phyloP scores from a whole-genome alignment of 108 stramenopile genomes.

The Cyclostephanos tholiformis region DNA sequence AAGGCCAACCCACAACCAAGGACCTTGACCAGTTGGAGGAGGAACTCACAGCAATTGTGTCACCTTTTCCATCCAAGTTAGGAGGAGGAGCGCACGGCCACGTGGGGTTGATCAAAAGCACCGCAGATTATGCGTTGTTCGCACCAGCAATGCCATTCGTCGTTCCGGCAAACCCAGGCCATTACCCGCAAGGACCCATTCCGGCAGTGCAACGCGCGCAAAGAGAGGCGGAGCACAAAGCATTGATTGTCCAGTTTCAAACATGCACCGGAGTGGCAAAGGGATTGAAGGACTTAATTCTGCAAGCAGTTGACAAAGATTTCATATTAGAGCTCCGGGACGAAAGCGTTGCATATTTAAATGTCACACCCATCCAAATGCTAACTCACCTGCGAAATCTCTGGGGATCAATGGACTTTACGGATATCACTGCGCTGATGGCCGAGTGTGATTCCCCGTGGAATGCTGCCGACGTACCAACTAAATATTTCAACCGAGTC shows the following conservation, averaged over 20 bases:
- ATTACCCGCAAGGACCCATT: too few species aligned
- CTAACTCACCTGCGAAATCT: background rate
- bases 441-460: background rate
- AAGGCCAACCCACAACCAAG: too few species aligned
- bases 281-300: background rate
- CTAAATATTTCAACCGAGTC: too few species aligned
- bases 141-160: background rate
- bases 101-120: background rate
- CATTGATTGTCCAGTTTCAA: too few species aligned
- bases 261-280: background rate
- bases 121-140: background rate
- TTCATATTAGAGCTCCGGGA: background rate
- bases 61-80: too few species aligned
- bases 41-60: too few species aligned
- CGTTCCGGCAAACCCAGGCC: too few species aligned
- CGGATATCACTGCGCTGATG: background rate
- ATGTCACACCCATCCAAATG: too few species aligned
- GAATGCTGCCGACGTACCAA: background rate
- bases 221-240: too few species aligned
- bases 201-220: too few species aligned
- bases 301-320: background rate
- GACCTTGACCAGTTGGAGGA: background rate
- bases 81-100: too few species aligned
- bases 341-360: background rate
- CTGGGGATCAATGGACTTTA: too few species aligned